These are phyloP conservation scores for Prinsepia uniflora DNA, from an alignment of 306 rosid species.

Conservation along the genomic window DNA sequence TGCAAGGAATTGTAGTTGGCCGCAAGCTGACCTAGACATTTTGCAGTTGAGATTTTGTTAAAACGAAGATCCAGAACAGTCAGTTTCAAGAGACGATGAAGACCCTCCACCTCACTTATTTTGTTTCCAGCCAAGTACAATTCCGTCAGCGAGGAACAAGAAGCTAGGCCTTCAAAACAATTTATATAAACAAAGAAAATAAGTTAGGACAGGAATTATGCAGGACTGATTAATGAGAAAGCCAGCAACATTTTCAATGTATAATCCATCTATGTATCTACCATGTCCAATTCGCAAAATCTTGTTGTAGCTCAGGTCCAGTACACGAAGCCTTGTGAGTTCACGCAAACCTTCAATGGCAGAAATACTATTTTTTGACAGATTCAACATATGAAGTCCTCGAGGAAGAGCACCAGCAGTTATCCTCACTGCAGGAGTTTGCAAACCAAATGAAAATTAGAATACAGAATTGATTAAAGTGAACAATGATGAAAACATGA, in stretches of 20 bases:
- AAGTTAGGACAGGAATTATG: slow-evolving; percentile 12
- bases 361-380: slow-evolving; percentile 75
- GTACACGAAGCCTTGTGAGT: slow-evolving; percentile 79
- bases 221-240: background rate
- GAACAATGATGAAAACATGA: background rate
- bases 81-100: slow-evolving; percentile 87
- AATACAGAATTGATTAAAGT: background rate
- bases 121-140: slow-evolving; percentile 92
- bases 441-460: slow-evolving; percentile 13
- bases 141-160: slow-evolving; percentile 87
- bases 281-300: slow-evolving; percentile 86
- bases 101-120: slow-evolving; percentile 94
- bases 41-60: slow-evolving; percentile 86
- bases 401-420: slow-evolving; percentile 91
- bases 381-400: slow-evolving; percentile 80
- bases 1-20: slow-evolving; percentile 83
- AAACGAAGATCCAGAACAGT: slow-evolving; percentile 75
- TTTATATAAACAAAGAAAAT: slow-evolving; percentile 5
- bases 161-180: slow-evolving; percentile 68
- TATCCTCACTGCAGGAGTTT: slow-evolving; percentile 60
- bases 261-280: slow-evolving; percentile 30
- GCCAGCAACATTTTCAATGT: background rate
- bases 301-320: slow-evolving; percentile 88
- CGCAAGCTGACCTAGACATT: slow-evolving; percentile 94
- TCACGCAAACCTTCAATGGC: slow-evolving; percentile 86